Percentiles rank a stretch among this genome's conserved stretches.
Evolutionary conservation across 208 protist species (phyloP).

Genomic region (Leishmania lainsoni): DNA sequence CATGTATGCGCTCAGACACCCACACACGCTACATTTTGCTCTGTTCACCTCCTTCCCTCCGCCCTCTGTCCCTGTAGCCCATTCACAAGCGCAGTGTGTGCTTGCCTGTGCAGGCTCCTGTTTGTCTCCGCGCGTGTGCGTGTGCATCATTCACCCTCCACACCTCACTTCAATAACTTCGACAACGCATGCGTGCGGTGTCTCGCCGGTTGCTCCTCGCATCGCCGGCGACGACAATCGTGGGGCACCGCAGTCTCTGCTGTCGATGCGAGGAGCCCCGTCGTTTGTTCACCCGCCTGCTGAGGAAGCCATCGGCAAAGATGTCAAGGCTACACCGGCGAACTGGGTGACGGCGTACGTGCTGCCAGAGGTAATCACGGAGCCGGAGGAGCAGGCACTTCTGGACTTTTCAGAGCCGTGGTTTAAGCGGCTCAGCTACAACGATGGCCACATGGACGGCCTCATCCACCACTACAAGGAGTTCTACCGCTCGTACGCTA

Average conservation of each 20-base stretch:
- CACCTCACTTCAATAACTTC: not conserved
- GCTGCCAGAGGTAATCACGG: conserved; percentile 68
- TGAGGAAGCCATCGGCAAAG: conserved; percentile 68
- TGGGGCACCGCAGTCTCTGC: conserved; percentile 28
- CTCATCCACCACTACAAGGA: conserved; percentile 90
- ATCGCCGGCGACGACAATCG: not conserved
- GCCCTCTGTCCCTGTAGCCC: not conserved
- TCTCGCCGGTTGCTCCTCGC: conserved; percentile 1
- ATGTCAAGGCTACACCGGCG: conserved; percentile 59
- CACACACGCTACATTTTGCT: not conserved
- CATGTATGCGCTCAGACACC: not conserved
- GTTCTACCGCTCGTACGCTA: conserved; percentile 81
- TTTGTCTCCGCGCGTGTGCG: not conserved
- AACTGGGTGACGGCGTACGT: conserved; percentile 82
- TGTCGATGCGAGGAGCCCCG: conserved; percentile 74
- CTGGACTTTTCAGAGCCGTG: conserved; percentile 60
- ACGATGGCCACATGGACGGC: conserved; percentile 73
- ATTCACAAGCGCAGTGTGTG: not conserved
- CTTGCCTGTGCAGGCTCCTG: not conserved
- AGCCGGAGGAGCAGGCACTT: conserved; percentile 65
- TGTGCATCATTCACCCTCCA: not conserved
- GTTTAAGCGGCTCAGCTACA: conserved; percentile 78
- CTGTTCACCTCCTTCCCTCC: not conserved
- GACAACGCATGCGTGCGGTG: not conserved
- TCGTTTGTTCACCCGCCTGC: conserved; percentile 68